Evolutionary conservation across 1,284 basidiomycete species (phyloP).

Genomic region (Leucoagaricus sp.): DNA sequence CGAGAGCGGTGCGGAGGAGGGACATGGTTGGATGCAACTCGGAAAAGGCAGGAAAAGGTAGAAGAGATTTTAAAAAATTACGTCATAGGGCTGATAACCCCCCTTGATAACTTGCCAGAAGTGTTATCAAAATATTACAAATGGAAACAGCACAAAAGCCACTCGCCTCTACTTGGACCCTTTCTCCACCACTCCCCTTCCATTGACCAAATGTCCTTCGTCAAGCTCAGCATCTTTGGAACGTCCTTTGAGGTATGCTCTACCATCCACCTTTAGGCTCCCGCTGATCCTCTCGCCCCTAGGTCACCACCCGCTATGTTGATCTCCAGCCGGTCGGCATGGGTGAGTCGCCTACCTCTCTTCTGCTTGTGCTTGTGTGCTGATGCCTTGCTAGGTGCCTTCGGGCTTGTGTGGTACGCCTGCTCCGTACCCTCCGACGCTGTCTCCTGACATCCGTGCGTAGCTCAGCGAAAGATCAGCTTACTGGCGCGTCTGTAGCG

Average conservation of each 20-base stretch:
- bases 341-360: conserved; percentile 57
- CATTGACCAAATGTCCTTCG: conserved; percentile 74
- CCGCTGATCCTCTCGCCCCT: conserved; percentile 13
- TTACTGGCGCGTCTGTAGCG: conserved; percentile 92
- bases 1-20: conserved; percentile 39
- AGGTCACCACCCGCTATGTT: conserved; percentile 98
- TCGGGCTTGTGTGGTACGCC: conserved; percentile 91
- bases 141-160: conserved; percentile 9
- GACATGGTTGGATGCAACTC: conserved; percentile 50
- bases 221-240: conserved; percentile 98
- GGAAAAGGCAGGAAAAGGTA: conserved; percentile 2
- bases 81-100: conserved; percentile 24
- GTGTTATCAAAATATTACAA: conserved; percentile 11
- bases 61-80: conserved; percentile 21
- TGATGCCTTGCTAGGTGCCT: conserved; percentile 64
- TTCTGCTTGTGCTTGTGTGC: conserved; percentile 13
- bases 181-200: conserved; percentile 16
- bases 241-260: conserved; percentile 86
- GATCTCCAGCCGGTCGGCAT: conserved; percentile 99
- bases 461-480: conserved; percentile 97
- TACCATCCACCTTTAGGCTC: conserved; percentile 7
- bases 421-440: background rate
- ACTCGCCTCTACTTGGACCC: conserved; percentile 14
- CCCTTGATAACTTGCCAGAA: conserved; percentile 3
- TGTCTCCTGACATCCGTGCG: conserved; percentile 7